Evolutionary conservation across 2,329 filamentous ascomycete species (phyloP).

Genomic region (Alternaria burnsii): DNA sequence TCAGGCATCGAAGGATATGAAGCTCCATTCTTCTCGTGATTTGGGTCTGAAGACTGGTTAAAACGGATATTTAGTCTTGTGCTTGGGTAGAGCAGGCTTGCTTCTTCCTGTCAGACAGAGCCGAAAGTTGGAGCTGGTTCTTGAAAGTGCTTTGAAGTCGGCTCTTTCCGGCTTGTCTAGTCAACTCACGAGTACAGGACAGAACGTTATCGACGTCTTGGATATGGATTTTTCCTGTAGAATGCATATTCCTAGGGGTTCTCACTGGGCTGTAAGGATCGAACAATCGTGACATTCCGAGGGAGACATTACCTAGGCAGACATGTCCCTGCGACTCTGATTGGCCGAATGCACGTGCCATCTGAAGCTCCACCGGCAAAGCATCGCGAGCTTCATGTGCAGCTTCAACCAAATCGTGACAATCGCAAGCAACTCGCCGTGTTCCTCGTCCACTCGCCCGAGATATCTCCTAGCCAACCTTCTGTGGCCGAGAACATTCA

Average conservation of each 20-base stretch:
- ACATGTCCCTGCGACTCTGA: neutral
- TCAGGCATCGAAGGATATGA: neutral
- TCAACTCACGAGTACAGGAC: neutral
- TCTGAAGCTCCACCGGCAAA: slow-evolving; percentile 3
- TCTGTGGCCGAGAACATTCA: neutral
- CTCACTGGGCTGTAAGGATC: neutral
- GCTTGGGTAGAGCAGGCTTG: neutral
- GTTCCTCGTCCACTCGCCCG: neutral
- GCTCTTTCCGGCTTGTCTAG: neutral
- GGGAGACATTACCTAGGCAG: neutral
- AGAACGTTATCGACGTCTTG: neutral
- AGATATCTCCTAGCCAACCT: neutral
- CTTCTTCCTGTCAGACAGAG: neutral
- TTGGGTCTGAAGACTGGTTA: neutral
- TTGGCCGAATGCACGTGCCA: slow-evolving; percentile 3
- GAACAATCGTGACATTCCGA: neutral
- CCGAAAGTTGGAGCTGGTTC: neutral
- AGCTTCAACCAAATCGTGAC: neutral
- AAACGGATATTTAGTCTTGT: neutral
- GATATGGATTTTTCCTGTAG: neutral
- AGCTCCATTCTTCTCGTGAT: neutral
- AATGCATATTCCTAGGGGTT: neutral
- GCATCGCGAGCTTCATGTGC: slow-evolving; percentile 6
- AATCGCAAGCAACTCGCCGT: neutral
- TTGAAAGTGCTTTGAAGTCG: neutral